Evolutionary conservation across 768 basidiomycete species (phyloP).

Genomic region (Lepiota brunneoincarnata): DNA sequence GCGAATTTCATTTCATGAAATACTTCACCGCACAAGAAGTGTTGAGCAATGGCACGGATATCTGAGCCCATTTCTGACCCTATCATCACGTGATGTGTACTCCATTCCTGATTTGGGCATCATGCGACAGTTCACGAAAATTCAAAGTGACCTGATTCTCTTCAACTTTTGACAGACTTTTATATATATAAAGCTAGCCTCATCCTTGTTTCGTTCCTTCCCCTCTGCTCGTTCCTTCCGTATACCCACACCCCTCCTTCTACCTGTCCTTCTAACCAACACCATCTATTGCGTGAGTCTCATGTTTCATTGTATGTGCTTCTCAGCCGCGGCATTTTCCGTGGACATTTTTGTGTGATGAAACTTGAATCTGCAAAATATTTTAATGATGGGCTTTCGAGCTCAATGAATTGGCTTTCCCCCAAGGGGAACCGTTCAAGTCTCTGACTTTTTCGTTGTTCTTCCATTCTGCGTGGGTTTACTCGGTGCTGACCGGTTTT

Average conservation of each 20-base stretch:
- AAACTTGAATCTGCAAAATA: slow-evolving; percentile 23
- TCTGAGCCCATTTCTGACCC: no score
- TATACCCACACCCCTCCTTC: slow-evolving; percentile 3
- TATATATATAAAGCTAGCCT: slow-evolving; percentile 7
- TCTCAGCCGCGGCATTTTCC: background rate
- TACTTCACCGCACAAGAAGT: no score
- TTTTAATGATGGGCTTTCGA: slow-evolving; percentile 21
- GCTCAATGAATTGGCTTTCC: slow-evolving; percentile 28
- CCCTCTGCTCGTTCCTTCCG: slow-evolving; percentile 4
- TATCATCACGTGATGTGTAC: background rate
- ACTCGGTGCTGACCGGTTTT: background rate
- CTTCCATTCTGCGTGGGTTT: background rate
- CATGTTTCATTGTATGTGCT: background rate
- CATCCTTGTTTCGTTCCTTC: slow-evolving; percentile 8
- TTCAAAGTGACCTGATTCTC: slow-evolving; percentile 25
- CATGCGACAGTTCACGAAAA: background rate
- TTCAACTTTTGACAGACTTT: background rate
- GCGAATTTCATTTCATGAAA: no score
- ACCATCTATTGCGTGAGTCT: background rate
- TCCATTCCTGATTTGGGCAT: no score
- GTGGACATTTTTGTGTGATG: slow-evolving; percentile 19
- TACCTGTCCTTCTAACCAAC: background rate
- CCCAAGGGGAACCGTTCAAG: slow-evolving; percentile 37
- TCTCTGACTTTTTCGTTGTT: slow-evolving; percentile 25
- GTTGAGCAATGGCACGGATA: no score